Conservation (phyloP, 257 asterid genomes). For the Rehmannia glutinosa region DNA sequence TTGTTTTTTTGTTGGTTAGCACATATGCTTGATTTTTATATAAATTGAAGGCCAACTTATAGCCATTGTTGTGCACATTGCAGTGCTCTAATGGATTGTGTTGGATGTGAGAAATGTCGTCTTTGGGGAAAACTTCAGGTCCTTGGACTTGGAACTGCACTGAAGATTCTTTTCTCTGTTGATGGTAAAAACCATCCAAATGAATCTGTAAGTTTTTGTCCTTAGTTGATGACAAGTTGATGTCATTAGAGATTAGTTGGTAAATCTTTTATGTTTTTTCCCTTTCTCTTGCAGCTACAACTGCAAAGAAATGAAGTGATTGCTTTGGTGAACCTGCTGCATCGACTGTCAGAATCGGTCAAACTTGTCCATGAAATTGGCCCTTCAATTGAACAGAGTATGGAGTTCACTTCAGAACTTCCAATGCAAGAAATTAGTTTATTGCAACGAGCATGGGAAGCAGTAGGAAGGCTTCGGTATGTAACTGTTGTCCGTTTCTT, state of each 20-base stretch:
- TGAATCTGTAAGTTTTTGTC: conserved; percentile 51
- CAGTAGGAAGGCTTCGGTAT: conserved; percentile 35
- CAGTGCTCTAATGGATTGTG: conserved; percentile 94
- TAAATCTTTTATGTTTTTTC: neutral
- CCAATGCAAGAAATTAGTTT: conserved; percentile 28
- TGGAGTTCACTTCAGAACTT: conserved; percentile 44
- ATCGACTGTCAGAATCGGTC: conserved; percentile 84
- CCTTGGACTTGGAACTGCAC: conserved; percentile 95
- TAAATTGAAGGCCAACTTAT: neutral
- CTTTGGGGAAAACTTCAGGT: conserved; percentile 97
- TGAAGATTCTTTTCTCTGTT: conserved; percentile 83
- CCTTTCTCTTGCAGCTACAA: conserved; percentile 49
- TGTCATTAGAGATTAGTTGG: neutral
- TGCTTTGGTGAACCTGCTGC: conserved; percentile 79
- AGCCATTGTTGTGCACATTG: conserved; percentile 21
- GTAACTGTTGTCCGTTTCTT: conserved; percentile 5
- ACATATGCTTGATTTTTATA: neutral
- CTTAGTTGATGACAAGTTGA: neutral
- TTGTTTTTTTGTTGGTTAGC: neutral
- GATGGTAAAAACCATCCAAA: conserved; percentile 46
- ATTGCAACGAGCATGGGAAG: conserved; percentile 38
- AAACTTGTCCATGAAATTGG: conserved; percentile 65
- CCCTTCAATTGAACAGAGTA: conserved; percentile 50
- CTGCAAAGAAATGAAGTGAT: conserved; percentile 93
- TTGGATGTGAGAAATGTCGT: conserved; percentile 95